These are phyloP conservation scores for Usnea hakonensis DNA, from an alignment of 495 filamentous ascomycete genomes.

Conservation along the genomic window DNA sequence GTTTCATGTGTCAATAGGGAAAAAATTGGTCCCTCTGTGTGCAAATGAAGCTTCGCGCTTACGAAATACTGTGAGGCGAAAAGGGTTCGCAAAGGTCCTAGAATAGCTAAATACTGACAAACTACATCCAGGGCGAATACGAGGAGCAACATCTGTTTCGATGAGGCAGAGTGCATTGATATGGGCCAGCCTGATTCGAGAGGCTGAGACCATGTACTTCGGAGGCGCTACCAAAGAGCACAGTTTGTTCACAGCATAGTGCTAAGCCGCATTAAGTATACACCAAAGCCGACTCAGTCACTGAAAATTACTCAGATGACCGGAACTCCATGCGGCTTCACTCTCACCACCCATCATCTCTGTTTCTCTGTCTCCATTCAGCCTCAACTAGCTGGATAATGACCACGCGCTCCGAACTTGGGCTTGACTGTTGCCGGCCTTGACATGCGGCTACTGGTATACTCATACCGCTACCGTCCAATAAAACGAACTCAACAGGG, in stretches of 20 bases:
- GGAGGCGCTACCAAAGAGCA: neutral
- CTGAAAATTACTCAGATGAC: no score
- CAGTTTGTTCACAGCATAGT: neutral
- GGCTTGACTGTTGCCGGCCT: slow-evolving; percentile 1
- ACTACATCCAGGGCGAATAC: neutral
- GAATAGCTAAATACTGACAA: neutral
- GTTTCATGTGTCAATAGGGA: slow-evolving; percentile 3
- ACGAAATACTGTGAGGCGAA: neutral
- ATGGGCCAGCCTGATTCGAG: neutral
- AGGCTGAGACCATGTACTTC: neutral
- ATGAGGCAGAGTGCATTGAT: neutral
- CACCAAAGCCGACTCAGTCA: neutral
- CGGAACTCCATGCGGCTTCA: neutral
- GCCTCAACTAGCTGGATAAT: neutral
- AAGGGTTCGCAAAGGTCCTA: neutral
- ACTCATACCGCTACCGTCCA: slow-evolving; percentile 2
- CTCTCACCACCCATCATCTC: neutral
- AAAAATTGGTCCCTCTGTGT: neutral
- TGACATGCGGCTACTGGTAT: slow-evolving; percentile 3
- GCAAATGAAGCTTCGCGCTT: neutral
- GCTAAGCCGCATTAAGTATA: neutral
- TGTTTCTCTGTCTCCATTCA: neutral
- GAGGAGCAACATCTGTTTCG: neutral
- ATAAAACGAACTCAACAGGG: neutral
- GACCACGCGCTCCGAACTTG: neutral